These are phyloP conservation scores for Penicillium sp. DNA, from an alignment of 2,329 filamentous ascomycete species.

Conservation along the genomic window DNA sequence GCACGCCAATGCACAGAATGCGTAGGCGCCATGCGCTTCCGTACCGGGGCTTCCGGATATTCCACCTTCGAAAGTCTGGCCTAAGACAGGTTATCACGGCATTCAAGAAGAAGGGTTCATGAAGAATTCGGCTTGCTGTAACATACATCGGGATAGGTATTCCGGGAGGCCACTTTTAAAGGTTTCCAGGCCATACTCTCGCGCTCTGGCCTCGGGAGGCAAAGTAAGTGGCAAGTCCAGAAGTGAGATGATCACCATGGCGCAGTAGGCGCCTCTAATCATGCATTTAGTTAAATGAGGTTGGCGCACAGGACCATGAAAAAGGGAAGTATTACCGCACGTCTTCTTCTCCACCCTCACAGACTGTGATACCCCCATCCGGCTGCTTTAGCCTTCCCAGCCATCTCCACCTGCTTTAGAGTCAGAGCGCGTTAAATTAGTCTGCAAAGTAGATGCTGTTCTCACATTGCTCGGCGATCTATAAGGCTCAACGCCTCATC, in stretches of 20 bases:
- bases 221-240: conserved; percentile 82
- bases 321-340: conserved; percentile 65
- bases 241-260: conserved; percentile 80
- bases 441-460: conserved; percentile 20
- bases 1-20: conserved; percentile 90
- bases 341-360: conserved; percentile 86
- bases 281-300: conserved; percentile 26
- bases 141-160: conserved; percentile 76
- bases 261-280: conserved; percentile 84
- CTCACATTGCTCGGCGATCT: conserved; percentile 75
- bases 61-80: conserved; percentile 93
- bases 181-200: conserved; percentile 64
- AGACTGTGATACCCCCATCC: conserved; percentile 89
- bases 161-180: conserved; percentile 76
- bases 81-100: conserved; percentile 47
- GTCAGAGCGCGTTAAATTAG: conserved; percentile 27
- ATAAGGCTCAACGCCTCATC: conserved; percentile 74
- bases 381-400: conserved; percentile 83
- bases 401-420: conserved; percentile 73
- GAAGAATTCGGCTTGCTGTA: not conserved
- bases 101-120: not conserved
- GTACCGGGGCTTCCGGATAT: conserved; percentile 83
- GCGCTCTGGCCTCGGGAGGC: conserved; percentile 71
- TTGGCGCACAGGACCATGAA: conserved; percentile 17
- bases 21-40: conserved; percentile 96